Evolutionary conservation across 2,329 filamentous ascomycete genomes (phyloP), one percentile per base, ranked within the genome.

Genomic region (Pseudocercospora vitis): DNA sequence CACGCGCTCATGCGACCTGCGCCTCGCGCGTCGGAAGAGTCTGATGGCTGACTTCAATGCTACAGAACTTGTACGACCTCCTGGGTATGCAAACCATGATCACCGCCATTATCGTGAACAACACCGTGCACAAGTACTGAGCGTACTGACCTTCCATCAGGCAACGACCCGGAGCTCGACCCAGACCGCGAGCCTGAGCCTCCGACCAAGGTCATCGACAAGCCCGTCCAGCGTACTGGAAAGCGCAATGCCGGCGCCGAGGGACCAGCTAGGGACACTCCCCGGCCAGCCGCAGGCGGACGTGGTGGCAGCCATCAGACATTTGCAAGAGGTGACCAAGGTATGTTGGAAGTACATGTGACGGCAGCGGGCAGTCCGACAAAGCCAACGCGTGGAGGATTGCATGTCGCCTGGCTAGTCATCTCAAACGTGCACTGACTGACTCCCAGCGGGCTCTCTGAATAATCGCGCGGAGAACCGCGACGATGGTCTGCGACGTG

Each of bases 1-100:
- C 18, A 42, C 18, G n/a, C 21, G 37, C 9, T 42, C 37, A 21
- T 42, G 37, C 21, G 37, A 42, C 37, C 18, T 42, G 8, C 19
- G 37, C 21, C 37, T 16, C 37, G 19, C 46, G 52, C 46, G 31
- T 39, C 35, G 46, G 39, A 53, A 54, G n/a, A 57, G 56, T 59
- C 55, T 54, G 58, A 55, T 46, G 65, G 48, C 62, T 60, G 45
- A 60, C 55, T 52, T 46, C 35, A 50, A 40, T 49, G 51, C 44
- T 23, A 65, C 70, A 97, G 94, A 99, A 99, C 84, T 86, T 89
- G 73, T 97, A 89, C 84, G 92, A 94, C 84, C 87, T 95, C 81
- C 90, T 99, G 83, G 92, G 94, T 97, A 95, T 56, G 63, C 48
- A 39, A 16, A 56, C 39, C 42, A 54, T 50, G 42, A 46, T 23